Base-by-base conservation (phyloP, 441 rosid genomes). In the Isatis lusitanica region DNA sequence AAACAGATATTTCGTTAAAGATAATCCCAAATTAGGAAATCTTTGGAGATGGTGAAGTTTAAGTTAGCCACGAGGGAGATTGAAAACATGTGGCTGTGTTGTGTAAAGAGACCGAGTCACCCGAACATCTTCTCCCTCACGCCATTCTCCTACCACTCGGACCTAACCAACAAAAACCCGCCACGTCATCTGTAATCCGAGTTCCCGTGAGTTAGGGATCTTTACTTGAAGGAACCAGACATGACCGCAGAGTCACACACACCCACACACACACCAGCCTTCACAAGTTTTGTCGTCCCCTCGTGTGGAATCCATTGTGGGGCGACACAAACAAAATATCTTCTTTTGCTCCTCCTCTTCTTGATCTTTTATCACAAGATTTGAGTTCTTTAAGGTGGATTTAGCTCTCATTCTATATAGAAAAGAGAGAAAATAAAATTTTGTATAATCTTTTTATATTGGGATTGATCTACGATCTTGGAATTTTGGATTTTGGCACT, bases 151-250 rank as follows among this genome's bases (percentile, higher is more conserved):
- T 64, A 59, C 67, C 75, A 63, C 71, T 77, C 42, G 48, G 68
- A 67, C 68, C 66, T 66, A 71, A 71, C 77, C 77, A 72, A 77
- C 71, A 38, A 71, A 24, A 33, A 13, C 63, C 6, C 24, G 21
- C 77, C 77, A 71, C 65, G 74, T 77, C 73, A 72, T 66, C 40
- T 65, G 7, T 2, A 56, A 76, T 65, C 75, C 26, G 39, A 50
- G 75, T 76, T 64, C 71, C 79, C 79, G 75, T 63, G 67, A 70
- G 66, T 56, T 76, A 68, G 62, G 79, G 75, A 64, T 70, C 67
- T 65, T 76, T 71, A 71, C 77, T 65, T 77, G 63, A 59, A 75
- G 72, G 38, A 71, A 77, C 75, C 68, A 66, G 69, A 65, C 73
- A 77, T 65, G 75, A 48, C 52, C 67, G 62, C 62, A 70, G 30